Base-by-base conservation (phyloP, 371 early-diverging fungal genomes). In the Mortierella polycephala region DNA sequence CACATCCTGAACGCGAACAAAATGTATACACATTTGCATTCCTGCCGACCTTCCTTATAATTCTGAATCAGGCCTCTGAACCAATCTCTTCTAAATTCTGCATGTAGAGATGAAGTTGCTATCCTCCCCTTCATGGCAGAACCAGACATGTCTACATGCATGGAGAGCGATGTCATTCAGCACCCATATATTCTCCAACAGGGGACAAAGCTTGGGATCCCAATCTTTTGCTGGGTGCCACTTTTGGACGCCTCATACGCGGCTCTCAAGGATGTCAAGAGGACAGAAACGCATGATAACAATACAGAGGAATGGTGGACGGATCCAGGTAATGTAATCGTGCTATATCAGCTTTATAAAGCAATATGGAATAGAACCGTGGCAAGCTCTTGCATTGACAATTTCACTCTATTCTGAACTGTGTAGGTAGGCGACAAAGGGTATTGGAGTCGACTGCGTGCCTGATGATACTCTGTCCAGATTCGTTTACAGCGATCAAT, bases 401-500 rank as follows among this genome's bases (percentile, higher is more conserved):
- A 10, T 55, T 5, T 37, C 6, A 18, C 23, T 14, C 45, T 41
- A 13, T 6, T 37, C 7, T 57, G 21, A 37, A 44, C 2, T 18
- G 8, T 47, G 18, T 51, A 74, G 74, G 18, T 23, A 56, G 56
- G 39, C 21, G 74, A 51, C 52, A 44, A 4, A 37, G 45, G 9
- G 74, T 73, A 1, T 46, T 52, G 6, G 70, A 73, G 39, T 64
- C 74, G 9, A 73, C 70, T 13, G 46, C 64, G 2, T 73, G 80
- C 8, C 74, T 89, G 83, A 70, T 86, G 59, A 57, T 86, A 10
- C 55, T 89, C 37, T 86, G 86, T 56, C 89, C 89, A 41, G 89
- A 89, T 20, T 83, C 87, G 14, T 86, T 85, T 61, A 85, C 82
- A 39, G 89, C 88, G 7, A 77, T 85, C 82, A 89, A 89, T 64